phyloP scores from a whole-genome alignment of 2,329 filamentous ascomycete species.

The Stachybotrys elegans region DNA sequence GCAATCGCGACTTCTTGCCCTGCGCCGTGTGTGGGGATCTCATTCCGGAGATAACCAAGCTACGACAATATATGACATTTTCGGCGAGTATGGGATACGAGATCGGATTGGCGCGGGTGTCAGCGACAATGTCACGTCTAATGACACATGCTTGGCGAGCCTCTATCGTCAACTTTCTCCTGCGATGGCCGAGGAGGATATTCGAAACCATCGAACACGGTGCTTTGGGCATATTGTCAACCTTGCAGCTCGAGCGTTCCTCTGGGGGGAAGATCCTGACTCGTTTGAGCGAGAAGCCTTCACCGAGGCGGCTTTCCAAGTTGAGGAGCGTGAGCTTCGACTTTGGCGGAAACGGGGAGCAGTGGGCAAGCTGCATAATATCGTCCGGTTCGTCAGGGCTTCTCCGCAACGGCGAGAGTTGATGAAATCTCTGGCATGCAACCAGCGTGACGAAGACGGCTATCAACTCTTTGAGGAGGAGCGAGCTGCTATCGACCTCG shows the following conservation, averaged over 20 bases:
- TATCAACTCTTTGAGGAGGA: slow-evolving; percentile 3
- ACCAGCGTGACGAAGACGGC: slow-evolving; percentile 1
- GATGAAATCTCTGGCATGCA: slow-evolving; percentile 2
- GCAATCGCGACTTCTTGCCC: slow-evolving; percentile 1
- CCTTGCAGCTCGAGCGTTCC: slow-evolving; percentile 1
- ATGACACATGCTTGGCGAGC: slow-evolving; percentile 3
- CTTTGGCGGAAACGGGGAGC: slow-evolving; percentile 1
- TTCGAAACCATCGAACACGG: not conserved
- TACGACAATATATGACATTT: slow-evolving; percentile 1
- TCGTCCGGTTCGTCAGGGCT: slow-evolving; percentile 2
- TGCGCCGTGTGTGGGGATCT: slow-evolving; percentile 3
- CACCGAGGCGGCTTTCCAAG: not conserved
- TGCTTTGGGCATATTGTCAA: slow-evolving; percentile 1
- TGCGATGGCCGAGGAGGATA: not conserved
- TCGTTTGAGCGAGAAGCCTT: slow-evolving; percentile 1
- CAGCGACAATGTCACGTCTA: not conserved
- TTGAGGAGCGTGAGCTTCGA: not conserved
- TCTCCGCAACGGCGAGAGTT: slow-evolving; percentile 1
- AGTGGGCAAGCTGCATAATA: slow-evolving; percentile 2
- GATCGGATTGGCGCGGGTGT: slow-evolving; percentile 2
- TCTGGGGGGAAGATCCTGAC: slow-evolving; percentile 1
- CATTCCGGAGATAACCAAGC: slow-evolving; percentile 2
- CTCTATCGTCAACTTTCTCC: slow-evolving; percentile 1
- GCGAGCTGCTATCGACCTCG: slow-evolving; percentile 2
- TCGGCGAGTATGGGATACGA: slow-evolving; percentile 2